Base-by-base conservation (phyloP, 2,329 filamentous ascomycete species). In the Xylariomycetidae sp. region DNA sequence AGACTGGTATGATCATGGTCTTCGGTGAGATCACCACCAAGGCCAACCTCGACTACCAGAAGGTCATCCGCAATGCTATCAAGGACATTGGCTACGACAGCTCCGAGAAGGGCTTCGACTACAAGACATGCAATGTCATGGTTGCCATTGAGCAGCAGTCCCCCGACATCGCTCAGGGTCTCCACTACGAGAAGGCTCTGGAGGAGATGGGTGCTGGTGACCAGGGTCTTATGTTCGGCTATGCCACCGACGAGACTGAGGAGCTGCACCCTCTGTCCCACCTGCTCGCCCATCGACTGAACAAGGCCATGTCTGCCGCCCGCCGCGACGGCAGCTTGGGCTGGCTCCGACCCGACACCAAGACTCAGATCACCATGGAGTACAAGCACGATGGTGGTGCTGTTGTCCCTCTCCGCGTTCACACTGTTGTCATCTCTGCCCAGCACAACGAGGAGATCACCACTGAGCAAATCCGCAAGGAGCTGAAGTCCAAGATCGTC, bases 211-310 rank as follows among this genome's bases (percentile, higher is more conserved):
- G 92, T 68, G 92, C 92, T 45, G 92, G 92, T 83, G 92, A 98
- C 70, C 92, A 98, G 76, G 92, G 92, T 76, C 95, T 98, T 76
- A 98, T 98, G 92, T 98, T 98, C 69, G 92, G 92, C 57, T 98
- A 98, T 77, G 92, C 92, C 65, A 95, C 92, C 57, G 92, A 98
- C 59, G 92, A 98, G 79, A 96, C 92, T 56, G 89, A 90, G 43
- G 92, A 98, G 74, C 79, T 94, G 54, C 85, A 96, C 63, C 92
- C 92, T 50, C 75, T 98, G 58, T 96, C 90, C 57, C 76, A 96
- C 53, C 78, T 90, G 57, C 80, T 96, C 59, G 84, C 92, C 58
- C 92, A 98, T 80, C 88, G 89, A 76, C 85, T 98, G 55, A 98
- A 98, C 73, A 76, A 82, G 60, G 87, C 87, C 65, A 94, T 98